Percentiles rank a stretch among this genome's conserved stretches.
These are phyloP conservation scores for Tetragonia tetragonoides DNA, from an alignment of 148 eudicot genomes.

Conservation along the genomic window DNA sequence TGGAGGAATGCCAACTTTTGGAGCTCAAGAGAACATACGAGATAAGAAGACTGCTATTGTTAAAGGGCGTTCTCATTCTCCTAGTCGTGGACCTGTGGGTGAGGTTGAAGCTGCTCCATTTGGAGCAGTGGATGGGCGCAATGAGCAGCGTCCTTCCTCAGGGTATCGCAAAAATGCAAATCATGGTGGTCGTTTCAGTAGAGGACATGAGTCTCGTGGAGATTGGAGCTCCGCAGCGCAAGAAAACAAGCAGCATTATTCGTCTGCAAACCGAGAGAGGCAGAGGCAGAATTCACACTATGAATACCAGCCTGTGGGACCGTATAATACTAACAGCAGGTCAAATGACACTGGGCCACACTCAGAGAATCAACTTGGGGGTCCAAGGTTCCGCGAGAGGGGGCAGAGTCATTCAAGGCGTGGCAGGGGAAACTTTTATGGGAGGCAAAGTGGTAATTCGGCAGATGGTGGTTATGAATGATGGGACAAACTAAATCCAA, in stretches of 20 bases:
- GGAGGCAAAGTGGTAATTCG: constrained; percentile 24
- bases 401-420: constrained; percentile 58
- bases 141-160: constrained; percentile 47
- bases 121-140: constrained; percentile 25
- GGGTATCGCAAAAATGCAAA: constrained; percentile 49
- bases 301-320: constrained; percentile 82
- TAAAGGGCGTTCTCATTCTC: constrained; percentile 36
- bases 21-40: constrained; percentile 26
- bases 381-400: constrained; percentile 54
- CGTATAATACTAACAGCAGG: constrained; percentile 37
- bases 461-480: constrained; percentile 8
- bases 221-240: constrained; percentile 44
- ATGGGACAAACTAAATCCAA: constrained; percentile 3
- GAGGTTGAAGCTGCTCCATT: constrained; percentile 31
- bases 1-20: constrained; percentile 23
- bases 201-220: constrained; percentile 58
- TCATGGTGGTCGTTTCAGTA: constrained; percentile 36
- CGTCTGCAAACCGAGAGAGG: constrained; percentile 48
- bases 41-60: constrained; percentile 43
- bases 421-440: constrained; percentile 38
- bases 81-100: constrained; percentile 35
- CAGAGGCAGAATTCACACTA: constrained; percentile 61
- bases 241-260: constrained; percentile 47
- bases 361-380: constrained; percentile 40
- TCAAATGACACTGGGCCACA: constrained; percentile 43